These are phyloP conservation scores for Phytophthora podocarpi DNA, from an alignment of 352 stramenopile genomes.

Conservation along the genomic window DNA sequence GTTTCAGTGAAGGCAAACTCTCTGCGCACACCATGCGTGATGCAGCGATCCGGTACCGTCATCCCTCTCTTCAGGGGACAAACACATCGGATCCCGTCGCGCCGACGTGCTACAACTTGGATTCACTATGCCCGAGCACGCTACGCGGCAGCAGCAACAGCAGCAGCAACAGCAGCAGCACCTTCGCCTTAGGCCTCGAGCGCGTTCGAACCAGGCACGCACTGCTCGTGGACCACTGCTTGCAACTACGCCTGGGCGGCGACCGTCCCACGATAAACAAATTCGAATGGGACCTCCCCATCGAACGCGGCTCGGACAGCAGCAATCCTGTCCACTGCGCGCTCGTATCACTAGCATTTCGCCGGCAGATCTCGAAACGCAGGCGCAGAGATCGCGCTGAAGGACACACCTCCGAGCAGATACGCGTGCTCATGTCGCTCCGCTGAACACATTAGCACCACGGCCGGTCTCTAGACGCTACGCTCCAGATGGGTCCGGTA, in stretches of 20 bases:
- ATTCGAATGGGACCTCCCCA: conserved; percentile 19
- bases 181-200: background rate
- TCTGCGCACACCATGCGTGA: conserved; percentile 27
- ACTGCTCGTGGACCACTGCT: too few species aligned
- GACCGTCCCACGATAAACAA: conserved; percentile 28
- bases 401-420: too few species aligned
- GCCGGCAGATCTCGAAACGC: background rate
- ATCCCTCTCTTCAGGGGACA: conserved; percentile 8
- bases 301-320: background rate
- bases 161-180: background rate
- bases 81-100: conserved; percentile 19
- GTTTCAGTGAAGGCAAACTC: conserved; percentile 35
- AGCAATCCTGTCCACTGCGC: conserved; percentile 10
- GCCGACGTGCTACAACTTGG: conserved; percentile 2
- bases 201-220: background rate
- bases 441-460: conserved; percentile 5
- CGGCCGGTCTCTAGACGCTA: conserved; percentile 13
- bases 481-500: conserved; percentile 34
- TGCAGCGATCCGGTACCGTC: background rate
- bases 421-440: conserved; percentile 7
- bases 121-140: conserved; percentile 19
- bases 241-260: conserved; percentile 6
- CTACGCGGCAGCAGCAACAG: background rate
- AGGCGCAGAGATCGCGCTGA: too few species aligned
- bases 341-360: background rate